A percentile compares a stretch with the other conserved stretches of the same genome.
Conservation (phyloP, 495 filamentous ascomycete genomes). For the Letharia columbiana region DNA sequence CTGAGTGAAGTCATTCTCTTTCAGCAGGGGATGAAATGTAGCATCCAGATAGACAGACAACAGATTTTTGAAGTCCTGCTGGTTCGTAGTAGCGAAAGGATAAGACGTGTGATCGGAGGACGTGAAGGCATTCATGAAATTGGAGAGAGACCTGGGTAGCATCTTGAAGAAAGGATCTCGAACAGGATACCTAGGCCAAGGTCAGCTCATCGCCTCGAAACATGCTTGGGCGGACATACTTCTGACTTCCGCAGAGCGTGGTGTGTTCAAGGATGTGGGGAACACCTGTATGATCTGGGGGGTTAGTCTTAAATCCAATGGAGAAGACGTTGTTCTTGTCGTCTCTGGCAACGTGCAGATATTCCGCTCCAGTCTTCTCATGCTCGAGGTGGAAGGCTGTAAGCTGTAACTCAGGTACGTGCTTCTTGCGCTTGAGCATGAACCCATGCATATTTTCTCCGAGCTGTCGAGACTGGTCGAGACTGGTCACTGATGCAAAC, state of each 20-base stretch:
- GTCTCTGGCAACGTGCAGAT: conserved; percentile 86
- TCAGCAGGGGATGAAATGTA: conserved; percentile 79
- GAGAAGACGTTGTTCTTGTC: conserved; percentile 99
- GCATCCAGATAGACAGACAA: conserved; percentile 96
- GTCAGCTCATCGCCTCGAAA: conserved; percentile 20
- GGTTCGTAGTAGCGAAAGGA: conserved; percentile 96
- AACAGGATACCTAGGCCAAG: conserved; percentile 66
- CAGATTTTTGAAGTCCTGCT: conserved; percentile 88
- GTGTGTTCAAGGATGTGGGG: conserved; percentile 98
- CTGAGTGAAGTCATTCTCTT: conserved; percentile 85
- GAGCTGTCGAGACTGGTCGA: conserved; percentile 60
- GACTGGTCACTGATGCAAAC: conserved; percentile 59
- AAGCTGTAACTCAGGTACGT: conserved; percentile 87
- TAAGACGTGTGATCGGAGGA: conserved; percentile 95
- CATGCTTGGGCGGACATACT: conserved; percentile 43
- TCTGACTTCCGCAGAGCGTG: conserved; percentile 92
- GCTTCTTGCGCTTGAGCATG: conserved; percentile 75
- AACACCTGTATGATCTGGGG: conserved; percentile 89
- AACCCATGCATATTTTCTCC: conserved; percentile 90
- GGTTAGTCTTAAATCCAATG: conserved; percentile 97
- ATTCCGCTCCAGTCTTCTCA: conserved; percentile 89
- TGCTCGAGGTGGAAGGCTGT: conserved; percentile 84
- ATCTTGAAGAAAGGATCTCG: conserved; percentile 99
- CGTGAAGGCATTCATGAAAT: conserved; percentile 99
- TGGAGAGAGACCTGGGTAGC: conserved; percentile 91